Percentiles rank a stretch among this genome's conserved stretches.
Evolutionary conservation across 1,139 yeast species (phyloP).

Genomic region (Kodamaea derodonti): DNA sequence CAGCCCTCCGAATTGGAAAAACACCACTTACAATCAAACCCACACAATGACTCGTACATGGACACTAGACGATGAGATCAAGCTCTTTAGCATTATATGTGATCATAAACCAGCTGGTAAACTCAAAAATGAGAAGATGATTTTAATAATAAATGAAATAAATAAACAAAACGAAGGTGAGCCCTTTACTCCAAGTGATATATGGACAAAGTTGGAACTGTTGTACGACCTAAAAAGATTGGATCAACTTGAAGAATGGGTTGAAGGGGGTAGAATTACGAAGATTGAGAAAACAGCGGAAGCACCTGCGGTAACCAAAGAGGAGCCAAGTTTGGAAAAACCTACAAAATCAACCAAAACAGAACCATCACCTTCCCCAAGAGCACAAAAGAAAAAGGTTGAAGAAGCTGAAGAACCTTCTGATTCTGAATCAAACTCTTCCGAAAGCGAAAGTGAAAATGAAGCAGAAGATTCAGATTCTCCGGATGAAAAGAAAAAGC

Average conservation of each 20-base stretch:
- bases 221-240: slow-evolving; percentile 55
- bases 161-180: slow-evolving; percentile 27
- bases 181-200: slow-evolving; percentile 43
- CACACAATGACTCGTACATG: slow-evolving; percentile 28
- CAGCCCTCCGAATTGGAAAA: too few relatives aligned
- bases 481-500: neutral
- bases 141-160: slow-evolving; percentile 49
- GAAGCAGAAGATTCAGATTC: slow-evolving; percentile 8
- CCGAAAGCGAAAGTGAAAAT: slow-evolving; percentile 3
- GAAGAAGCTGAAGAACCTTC: slow-evolving; percentile 7
- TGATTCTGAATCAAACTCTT: slow-evolving; percentile 3
- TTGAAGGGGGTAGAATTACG: slow-evolving; percentile 6
- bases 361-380: neutral
- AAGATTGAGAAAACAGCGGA: neutral
- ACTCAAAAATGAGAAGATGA: slow-evolving; percentile 58
- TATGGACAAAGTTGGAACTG: slow-evolving; percentile 54
- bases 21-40: too few relatives aligned
- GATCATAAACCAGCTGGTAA: slow-evolving; percentile 65
- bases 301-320: neutral
- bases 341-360: neutral
- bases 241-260: slow-evolving; percentile 46
- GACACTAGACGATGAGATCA: slow-evolving; percentile 64
- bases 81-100: slow-evolving; percentile 61
- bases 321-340: neutral
- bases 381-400: slow-evolving; percentile 4